Base-by-base conservation (phyloP, 306 rosid genomes). In the Neltuma alba region DNA sequence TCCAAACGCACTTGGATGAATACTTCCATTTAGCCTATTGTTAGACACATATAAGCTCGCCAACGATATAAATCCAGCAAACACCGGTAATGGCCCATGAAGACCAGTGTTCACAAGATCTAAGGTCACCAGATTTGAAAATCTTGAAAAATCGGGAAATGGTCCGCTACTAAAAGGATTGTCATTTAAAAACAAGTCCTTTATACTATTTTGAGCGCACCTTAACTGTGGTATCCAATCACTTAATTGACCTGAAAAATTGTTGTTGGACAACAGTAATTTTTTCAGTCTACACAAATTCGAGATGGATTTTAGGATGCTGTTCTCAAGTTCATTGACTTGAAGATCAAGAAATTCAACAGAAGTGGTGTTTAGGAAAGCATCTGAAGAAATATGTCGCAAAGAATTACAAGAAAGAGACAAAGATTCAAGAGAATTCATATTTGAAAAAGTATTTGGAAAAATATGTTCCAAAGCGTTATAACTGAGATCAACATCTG, bases 381-480 rank as follows among this genome's bases (percentile, higher is more conserved):
- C 82, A 55, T 76, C 50, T 6, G 85, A 84, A 68, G 74, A 16
- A 38, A 28, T 77, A 72, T 74, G 82, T 47, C 58, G 34, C 31
- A 85, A 21, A 61, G 10, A 9, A 31, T 48, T 48, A 1, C 1
- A 0, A 0, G 31, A 0, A 45, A 45, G 20, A 45, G 0, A 0
- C 4, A 45, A 45, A 45, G n/a, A 14, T 45, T 45, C 52, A 45
- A 15, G 52, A 45, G 52, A 45, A 15, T 48, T 48, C 55, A 18
- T 48, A 48, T 48, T 48, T 48, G 55, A 48, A 18, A 48, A 48
- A 16, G 27, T 73, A 55, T 76, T 66, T 11, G 45, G 45, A 41
- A 10, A 10, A 2, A 10, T 41, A 41, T 41, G 14, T 2, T 11
- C 45, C 15, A 85, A 28, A 60, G 3, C 3, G 31, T 71, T 71